Conservation (phyloP, 1,284 basidiomycete genomes). For the Ceratobasidium sp. region DNA sequence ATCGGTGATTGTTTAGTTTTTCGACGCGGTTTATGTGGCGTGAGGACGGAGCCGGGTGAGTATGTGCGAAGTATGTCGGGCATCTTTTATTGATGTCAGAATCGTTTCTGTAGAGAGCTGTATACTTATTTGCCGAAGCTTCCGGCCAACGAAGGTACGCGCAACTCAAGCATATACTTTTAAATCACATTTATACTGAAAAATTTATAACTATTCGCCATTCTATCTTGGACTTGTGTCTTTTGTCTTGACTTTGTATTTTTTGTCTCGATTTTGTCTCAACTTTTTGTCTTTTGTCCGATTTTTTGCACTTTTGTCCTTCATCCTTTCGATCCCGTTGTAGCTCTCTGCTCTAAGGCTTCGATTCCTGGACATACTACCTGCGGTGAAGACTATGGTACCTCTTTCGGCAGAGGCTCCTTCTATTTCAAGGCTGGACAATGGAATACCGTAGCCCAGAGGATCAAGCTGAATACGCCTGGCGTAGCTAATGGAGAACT, state of each 20-base stretch:
- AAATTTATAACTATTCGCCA: no score
- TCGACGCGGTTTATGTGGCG: slow-evolving; percentile 42
- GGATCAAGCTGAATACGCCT: slow-evolving; percentile 72
- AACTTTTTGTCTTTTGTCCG: no score
- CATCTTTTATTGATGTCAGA: background rate
- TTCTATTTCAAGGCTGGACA: slow-evolving; percentile 63
- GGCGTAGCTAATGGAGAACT: slow-evolving; percentile 56
- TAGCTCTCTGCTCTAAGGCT: slow-evolving; percentile 22
- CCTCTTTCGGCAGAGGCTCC: slow-evolving; percentile 70
- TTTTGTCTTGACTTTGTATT: no score
- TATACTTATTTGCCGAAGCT: slow-evolving; percentile 25
- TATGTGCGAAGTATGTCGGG: background rate
- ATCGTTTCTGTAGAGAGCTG: slow-evolving; percentile 7
- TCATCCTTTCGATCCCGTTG: background rate
- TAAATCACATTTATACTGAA: no score
- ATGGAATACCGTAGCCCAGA: slow-evolving; percentile 72
- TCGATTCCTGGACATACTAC: slow-evolving; percentile 13
- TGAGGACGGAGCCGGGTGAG: slow-evolving; percentile 20
- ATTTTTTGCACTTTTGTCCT: no score
- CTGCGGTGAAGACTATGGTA: slow-evolving; percentile 64
- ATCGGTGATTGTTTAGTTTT: slow-evolving; percentile 16
- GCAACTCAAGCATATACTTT: no score
- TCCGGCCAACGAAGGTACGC: slow-evolving; percentile 13
- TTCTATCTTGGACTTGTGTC: no score
- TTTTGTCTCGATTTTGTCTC: no score